These are phyloP conservation scores for Jackrogersella minutella DNA, from an alignment of 495 filamentous ascomycete genomes.

Conservation along the genomic window DNA sequence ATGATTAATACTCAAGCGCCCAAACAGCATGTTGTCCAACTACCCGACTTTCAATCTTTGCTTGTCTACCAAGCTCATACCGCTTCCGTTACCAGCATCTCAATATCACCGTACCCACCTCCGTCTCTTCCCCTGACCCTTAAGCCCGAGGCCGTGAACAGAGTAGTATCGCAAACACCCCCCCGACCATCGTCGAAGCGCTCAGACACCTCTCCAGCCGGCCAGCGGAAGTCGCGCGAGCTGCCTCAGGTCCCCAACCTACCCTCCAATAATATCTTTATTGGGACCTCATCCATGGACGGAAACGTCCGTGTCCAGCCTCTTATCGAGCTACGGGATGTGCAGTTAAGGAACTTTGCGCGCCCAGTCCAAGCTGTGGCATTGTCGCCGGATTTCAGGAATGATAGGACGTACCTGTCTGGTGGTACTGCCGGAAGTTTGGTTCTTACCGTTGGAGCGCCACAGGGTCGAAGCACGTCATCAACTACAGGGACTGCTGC, in stretches of 20 bases:
- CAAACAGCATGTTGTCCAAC: constrained; percentile 78
- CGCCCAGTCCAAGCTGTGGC: constrained; percentile 89
- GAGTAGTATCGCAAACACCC: constrained; percentile 53
- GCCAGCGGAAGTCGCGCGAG: constrained; percentile 58
- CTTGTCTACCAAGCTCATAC: constrained; percentile 90
- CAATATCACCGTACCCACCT: constrained; percentile 88
- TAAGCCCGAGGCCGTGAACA: constrained; percentile 61
- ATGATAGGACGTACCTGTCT: constrained; percentile 84
- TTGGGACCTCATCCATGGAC: constrained; percentile 93
- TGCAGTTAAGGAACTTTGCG: constrained; percentile 90
- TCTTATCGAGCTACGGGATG: constrained; percentile 75
- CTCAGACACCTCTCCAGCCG: constrained; percentile 59
- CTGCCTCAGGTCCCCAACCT: constrained; percentile 65
- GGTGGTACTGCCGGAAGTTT: constrained; percentile 90
- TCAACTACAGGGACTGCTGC: constrained; percentile 81
- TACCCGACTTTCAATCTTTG: constrained; percentile 80
- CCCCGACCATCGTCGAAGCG: constrained; percentile 58
- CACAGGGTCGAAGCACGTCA: constrained; percentile 77
- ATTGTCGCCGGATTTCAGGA: constrained; percentile 90
- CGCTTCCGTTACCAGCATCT: constrained; percentile 87
- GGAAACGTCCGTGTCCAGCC: constrained; percentile 92
- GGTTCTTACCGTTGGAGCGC: constrained; percentile 85
- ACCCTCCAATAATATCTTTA: constrained; percentile 86
- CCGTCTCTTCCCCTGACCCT: constrained; percentile 64
- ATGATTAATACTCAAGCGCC: neutral